These are phyloP conservation scores for Kodamaea alishanica DNA, from an alignment of 1,139 yeast genomes.

Conservation along the genomic window DNA sequence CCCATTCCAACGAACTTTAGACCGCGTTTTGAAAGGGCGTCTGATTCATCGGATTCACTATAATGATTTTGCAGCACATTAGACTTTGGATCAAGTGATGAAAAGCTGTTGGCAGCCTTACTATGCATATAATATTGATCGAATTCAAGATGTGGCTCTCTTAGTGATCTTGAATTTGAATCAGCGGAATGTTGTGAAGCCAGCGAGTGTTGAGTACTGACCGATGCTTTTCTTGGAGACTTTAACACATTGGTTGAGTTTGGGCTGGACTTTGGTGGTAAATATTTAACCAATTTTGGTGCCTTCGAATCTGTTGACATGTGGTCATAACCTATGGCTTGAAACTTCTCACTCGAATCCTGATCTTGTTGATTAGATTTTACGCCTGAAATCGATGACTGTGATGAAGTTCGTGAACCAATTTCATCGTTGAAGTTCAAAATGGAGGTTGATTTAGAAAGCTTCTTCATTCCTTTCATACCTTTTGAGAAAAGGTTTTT, in stretches of 20 bases:
- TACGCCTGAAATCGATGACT: slow-evolving; percentile 1
- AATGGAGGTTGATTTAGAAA: slow-evolving; percentile 15
- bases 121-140: slow-evolving; percentile 6
- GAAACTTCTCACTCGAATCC: slow-evolving; percentile 19
- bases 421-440: slow-evolving; percentile 12
- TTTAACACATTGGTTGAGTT: background rate
- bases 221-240: slow-evolving; percentile 16
- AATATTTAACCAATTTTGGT: slow-evolving; percentile 29
- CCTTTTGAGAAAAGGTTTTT: slow-evolving; percentile 9
- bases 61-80: slow-evolving; percentile 3
- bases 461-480: slow-evolving; percentile 16
- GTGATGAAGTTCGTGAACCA: slow-evolving; percentile 3
- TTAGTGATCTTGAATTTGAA: background rate
- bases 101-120: slow-evolving; percentile 13
- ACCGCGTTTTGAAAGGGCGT: slow-evolving; percentile 5
- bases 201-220: slow-evolving; percentile 10
- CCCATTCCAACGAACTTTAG: slow-evolving; percentile 5
- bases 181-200: background rate
- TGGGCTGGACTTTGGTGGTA: slow-evolving; percentile 20
- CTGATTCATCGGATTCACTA: slow-evolving; percentile 1
- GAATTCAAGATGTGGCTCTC: slow-evolving; percentile 2
- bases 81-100: slow-evolving; percentile 31
- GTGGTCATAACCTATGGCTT: slow-evolving; percentile 34
- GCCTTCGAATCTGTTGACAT: slow-evolving; percentile 22
- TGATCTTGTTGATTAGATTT: slow-evolving; percentile 2